Base-by-base conservation (phyloP, 768 basidiomycete genomes). In the Leccinum disarticulatum region DNA sequence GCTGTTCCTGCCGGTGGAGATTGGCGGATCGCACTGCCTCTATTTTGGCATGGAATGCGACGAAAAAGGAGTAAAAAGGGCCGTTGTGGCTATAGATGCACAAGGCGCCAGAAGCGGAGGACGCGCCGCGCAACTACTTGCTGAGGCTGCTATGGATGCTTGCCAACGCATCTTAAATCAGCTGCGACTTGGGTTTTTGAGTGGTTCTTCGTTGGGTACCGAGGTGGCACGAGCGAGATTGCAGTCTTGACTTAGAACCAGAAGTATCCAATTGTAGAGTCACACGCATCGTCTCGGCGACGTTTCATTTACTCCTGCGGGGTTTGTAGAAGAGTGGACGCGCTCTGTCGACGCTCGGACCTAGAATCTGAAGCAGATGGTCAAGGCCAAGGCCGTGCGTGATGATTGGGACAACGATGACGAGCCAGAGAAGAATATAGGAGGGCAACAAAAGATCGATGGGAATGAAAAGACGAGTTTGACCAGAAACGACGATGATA, bases 1-100 rank as follows among this genome's bases (percentile, higher is more conserved):
- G 38, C 78, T 93, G 31, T 96, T 95, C 77, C 93, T 93, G 1
- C 70, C 93, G 6, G 38, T 87, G 10, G 94, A 95, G 68, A 78
- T 65, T n/a, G 91, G 88, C 80, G 92, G 1, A 79, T 95, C 10
- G 88, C 87, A 0, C 71, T 70, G 77, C 80, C 0, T 68, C 78
- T 1, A 81, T 86, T 14, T 79, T 81, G 0, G 69, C 72, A 0
- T 90, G 83, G 86, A 75, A 70, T 41, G 74, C 80, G 4, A 66
- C 70, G 15, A 63, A 13, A 59, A 59, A 3, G 67, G 67, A 4
- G 3, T 58, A 73, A 11, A 67, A 73, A 7, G 30, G 30, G 30
- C 30, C 30, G 30, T 10, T 31, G 30, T 64, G 66, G 8, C 22
- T 76, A 5, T 74, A 89, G 55, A 66, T 88, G 27, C 72, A 76